Evolutionary conservation across 768 basidiomycete species (phyloP).

Genomic region (Mycena vulgaris): DNA sequence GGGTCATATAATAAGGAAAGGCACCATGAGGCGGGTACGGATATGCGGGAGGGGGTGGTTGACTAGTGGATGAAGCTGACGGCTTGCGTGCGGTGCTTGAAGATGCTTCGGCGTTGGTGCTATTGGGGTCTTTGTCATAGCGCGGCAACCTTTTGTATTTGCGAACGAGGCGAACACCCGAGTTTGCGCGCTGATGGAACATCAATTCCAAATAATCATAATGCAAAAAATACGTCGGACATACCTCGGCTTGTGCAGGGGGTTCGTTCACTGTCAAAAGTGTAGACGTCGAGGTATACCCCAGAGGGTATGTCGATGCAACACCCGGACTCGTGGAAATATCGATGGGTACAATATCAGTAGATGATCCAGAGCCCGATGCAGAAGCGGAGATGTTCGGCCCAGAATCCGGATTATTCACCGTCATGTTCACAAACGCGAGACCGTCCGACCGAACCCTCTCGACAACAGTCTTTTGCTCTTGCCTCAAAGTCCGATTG

Average conservation of each 20-base stretch:
- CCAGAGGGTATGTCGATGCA: neutral
- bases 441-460: neutral
- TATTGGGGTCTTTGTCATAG: slow-evolving; percentile 17
- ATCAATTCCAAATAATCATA: neutral
- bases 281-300: slow-evolving; percentile 22
- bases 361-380: neutral
- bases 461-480: slow-evolving; percentile 34
- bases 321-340: neutral
- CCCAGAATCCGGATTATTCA: neutral
- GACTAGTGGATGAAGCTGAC: neutral
- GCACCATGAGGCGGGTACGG: slow-evolving; percentile 38
- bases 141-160: slow-evolving; percentile 28
- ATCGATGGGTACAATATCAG: neutral
- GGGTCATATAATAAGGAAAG: slow-evolving; percentile 56
- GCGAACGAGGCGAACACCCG: neutral
- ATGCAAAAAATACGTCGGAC: neutral
- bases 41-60: slow-evolving; percentile 11
- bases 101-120: neutral
- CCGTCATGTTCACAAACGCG: slow-evolving; percentile 9
- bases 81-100: neutral
- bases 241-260: slow-evolving; percentile 21
- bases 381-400: neutral
- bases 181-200: neutral
- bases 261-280: slow-evolving; percentile 25
- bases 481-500: slow-evolving; percentile 49